phyloP scores from a whole-genome alignment of 2,329 filamentous ascomycete genomes.

The Fusarium oligoseptatum region DNA sequence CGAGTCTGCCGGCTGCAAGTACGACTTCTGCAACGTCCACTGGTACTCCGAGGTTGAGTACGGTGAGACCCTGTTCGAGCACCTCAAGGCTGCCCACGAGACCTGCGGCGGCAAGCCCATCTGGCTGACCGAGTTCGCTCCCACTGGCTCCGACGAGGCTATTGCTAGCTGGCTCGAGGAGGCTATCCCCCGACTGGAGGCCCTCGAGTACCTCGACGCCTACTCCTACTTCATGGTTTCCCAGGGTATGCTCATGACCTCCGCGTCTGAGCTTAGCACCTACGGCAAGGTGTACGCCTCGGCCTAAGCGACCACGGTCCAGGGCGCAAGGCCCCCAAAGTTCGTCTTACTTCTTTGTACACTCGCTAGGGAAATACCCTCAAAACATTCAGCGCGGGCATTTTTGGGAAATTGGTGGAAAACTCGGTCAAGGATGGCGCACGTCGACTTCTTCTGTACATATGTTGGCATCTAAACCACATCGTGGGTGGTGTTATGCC shows the following conservation, averaged over 20 bases:
- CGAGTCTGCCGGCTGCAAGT: constrained; percentile 60
- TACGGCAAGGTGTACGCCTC: constrained; percentile 66
- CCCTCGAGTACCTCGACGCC: constrained; percentile 63
- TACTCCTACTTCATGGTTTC: constrained; percentile 71
- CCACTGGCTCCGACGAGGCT: constrained; percentile 57
- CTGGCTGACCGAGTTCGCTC: constrained; percentile 76
- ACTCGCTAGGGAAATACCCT: constrained; percentile 52
- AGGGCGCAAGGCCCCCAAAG: constrained; percentile 1
- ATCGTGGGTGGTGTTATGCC: constrained; percentile 22
- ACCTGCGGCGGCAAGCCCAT: constrained; percentile 62
- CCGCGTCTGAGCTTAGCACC: constrained; percentile 55
- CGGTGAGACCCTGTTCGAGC: constrained; percentile 65
- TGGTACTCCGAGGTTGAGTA: constrained; percentile 70
- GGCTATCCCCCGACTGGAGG: constrained; percentile 63
- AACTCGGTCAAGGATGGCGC: constrained; percentile 43
- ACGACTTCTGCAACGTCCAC: constrained; percentile 73
- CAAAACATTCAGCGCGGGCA: constrained; percentile 38
- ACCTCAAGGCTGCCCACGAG: constrained; percentile 62
- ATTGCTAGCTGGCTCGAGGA: constrained; percentile 63
- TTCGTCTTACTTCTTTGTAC: constrained; percentile 54
- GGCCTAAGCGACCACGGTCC: constrained; percentile 39
- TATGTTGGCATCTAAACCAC: constrained; percentile 42
- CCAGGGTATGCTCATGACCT: constrained; percentile 58
- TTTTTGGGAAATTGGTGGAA: constrained; percentile 39
- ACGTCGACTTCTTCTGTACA: constrained; percentile 48